Evolutionary conservation across 2,329 filamentous ascomycete genomes (phyloP).

Genomic region (Pseudomassariella vexata): DNA sequence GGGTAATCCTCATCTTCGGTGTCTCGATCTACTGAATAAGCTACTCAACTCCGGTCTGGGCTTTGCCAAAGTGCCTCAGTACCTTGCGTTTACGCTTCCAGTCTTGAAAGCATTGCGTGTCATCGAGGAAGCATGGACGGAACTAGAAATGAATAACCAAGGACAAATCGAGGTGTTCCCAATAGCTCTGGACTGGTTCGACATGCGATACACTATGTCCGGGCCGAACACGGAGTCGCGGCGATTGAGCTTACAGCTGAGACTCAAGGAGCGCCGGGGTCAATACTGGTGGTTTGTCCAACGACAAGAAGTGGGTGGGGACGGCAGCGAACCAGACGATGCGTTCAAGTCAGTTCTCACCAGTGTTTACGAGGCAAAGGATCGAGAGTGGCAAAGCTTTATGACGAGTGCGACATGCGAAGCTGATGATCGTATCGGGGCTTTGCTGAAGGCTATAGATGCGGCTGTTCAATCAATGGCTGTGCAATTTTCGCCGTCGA

Average conservation of each 20-base stretch:
- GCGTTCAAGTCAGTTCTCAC: constrained; percentile 20
- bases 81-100: constrained; percentile 56
- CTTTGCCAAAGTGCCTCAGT: constrained; percentile 48
- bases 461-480: constrained; percentile 27
- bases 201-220: constrained; percentile 45
- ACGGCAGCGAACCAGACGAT: constrained; percentile 18
- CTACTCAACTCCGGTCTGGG: constrained; percentile 30
- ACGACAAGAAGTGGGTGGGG: constrained; percentile 22
- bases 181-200: constrained; percentile 51
- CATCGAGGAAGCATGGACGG: constrained; percentile 51
- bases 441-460: constrained; percentile 41
- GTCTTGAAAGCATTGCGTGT: constrained; percentile 56
- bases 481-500: constrained; percentile 8
- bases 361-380: constrained; percentile 21
- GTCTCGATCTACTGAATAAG: constrained; percentile 55
- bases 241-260: constrained; percentile 46
- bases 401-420: constrained; percentile 35
- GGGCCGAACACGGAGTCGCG: constrained; percentile 20
- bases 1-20: constrained; percentile 62
- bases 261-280: constrained; percentile 40
- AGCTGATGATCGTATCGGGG: constrained; percentile 34
- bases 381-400: constrained; percentile 20
- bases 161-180: constrained; percentile 46
- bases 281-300: constrained; percentile 46
- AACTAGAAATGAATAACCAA: constrained; percentile 32